Conservation (phyloP, 176 grass and related monocot species). For the Ananas comosus region DNA sequence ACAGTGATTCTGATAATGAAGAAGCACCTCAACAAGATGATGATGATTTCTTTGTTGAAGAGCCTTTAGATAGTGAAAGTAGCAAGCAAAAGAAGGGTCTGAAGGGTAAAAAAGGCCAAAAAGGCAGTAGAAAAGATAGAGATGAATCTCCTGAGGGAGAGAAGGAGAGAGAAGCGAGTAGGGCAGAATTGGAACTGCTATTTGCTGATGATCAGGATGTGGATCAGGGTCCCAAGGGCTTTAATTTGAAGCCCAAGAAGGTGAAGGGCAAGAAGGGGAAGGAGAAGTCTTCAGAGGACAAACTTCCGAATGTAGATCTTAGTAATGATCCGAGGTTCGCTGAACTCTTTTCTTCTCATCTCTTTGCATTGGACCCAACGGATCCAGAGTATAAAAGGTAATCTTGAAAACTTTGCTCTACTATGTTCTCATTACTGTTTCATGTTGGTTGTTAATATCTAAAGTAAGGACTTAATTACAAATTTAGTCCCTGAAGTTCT, state of each 20-base stretch:
- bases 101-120: slow-evolving; percentile 22
- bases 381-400: slow-evolving; percentile 93
- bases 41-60: slow-evolving; percentile 50
- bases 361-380: slow-evolving; percentile 73
- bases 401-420: not conserved
- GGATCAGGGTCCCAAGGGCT: slow-evolving; percentile 45
- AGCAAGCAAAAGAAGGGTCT: slow-evolving; percentile 33
- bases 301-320: slow-evolving; percentile 53
- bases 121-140: slow-evolving; percentile 34
- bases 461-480: too few species aligned
- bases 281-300: slow-evolving; percentile 35
- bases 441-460: not conserved
- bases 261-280: slow-evolving; percentile 54
- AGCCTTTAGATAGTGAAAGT: slow-evolving; percentile 45
- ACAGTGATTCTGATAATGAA: slow-evolving; percentile 30
- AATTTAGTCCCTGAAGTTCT: too few species aligned
- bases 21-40: slow-evolving; percentile 35
- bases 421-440: not conserved
- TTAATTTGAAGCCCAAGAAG: slow-evolving; percentile 56
- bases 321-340: slow-evolving; percentile 65
- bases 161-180: slow-evolving; percentile 55
- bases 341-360: slow-evolving; percentile 44
- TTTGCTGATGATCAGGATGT: slow-evolving; percentile 53
- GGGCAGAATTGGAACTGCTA: slow-evolving; percentile 75
- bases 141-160: slow-evolving; percentile 24